Conservation (phyloP, 2,329 filamentous ascomycete genomes). For the Whalleya microplaca region DNA sequence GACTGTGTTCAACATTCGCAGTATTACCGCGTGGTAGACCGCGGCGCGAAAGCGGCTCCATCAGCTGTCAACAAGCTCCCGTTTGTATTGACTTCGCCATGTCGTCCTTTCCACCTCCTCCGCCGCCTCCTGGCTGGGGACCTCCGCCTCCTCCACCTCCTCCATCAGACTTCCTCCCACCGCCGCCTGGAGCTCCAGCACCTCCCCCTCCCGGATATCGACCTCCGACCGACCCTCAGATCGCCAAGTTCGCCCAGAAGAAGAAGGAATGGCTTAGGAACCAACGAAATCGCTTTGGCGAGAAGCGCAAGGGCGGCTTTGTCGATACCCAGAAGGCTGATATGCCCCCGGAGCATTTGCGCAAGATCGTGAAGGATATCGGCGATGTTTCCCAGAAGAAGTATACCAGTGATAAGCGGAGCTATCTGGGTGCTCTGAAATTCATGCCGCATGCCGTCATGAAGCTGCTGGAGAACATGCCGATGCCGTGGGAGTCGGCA, state of each 20-base stretch:
- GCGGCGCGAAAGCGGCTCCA: constrained; percentile 39
- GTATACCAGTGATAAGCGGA: constrained; percentile 97
- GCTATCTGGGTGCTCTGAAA: constrained; percentile 94
- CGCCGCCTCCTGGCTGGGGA: constrained; percentile 62
- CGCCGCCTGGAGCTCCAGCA: constrained; percentile 59
- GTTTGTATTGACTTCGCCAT: constrained; percentile 40
- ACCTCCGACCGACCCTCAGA: constrained; percentile 78
- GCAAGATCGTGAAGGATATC: constrained; percentile 98
- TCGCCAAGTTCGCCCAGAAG: constrained; percentile 96
- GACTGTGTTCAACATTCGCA: constrained; percentile 27
- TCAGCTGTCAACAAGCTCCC: constrained; percentile 30
- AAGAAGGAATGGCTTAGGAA: constrained; percentile 97
- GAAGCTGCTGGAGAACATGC: constrained; percentile 98
- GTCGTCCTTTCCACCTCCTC: constrained; percentile 57
- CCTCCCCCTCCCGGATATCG: constrained; percentile 87
- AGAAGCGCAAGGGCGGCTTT: constrained; percentile 95
- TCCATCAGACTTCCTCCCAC: constrained; percentile 59
- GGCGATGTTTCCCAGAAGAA: constrained; percentile 99
- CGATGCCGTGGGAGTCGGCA: constrained; percentile 98
- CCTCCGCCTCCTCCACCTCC: constrained; percentile 61
- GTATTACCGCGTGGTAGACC: constrained; percentile 35
- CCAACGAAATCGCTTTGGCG: constrained; percentile 90
- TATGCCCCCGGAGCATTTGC: constrained; percentile 96
- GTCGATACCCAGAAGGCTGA: constrained; percentile 98
- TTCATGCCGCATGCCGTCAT: constrained; percentile 99